Percentiles rank a stretch among this genome's conserved stretches.
These are phyloP conservation scores for Asclepias syriaca DNA, from an alignment of 257 asterid genomes.

Conservation along the genomic window DNA sequence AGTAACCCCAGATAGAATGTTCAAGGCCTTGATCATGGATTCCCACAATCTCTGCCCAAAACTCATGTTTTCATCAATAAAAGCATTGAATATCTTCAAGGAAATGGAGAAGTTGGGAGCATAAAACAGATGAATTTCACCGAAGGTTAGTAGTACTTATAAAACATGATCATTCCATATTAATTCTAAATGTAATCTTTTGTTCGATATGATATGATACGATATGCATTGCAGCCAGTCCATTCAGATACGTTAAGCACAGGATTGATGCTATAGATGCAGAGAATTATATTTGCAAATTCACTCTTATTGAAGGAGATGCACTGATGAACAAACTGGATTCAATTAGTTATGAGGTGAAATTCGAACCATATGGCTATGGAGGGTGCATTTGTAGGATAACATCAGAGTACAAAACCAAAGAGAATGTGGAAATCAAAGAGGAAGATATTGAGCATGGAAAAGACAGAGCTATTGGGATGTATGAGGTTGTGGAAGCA, in stretches of 20 bases:
- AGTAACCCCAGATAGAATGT: slow-evolving; percentile 28
- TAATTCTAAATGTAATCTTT: background rate
- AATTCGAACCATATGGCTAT: slow-evolving; percentile 45
- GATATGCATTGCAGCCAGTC: slow-evolving; percentile 32
- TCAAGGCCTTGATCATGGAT: slow-evolving; percentile 33
- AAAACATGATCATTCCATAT: background rate
- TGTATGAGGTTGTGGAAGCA: slow-evolving; percentile 15
- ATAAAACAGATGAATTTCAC: slow-evolving; percentile 31
- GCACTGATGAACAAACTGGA: slow-evolving; percentile 49
- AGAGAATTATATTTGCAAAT: slow-evolving; percentile 34
- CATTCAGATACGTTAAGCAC: slow-evolving; percentile 47
- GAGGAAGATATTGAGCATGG: slow-evolving; percentile 29
- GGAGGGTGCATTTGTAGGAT: slow-evolving; percentile 47
- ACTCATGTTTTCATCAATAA: slow-evolving; percentile 31
- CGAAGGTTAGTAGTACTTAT: slow-evolving; percentile 19
- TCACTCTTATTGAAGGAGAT: slow-evolving; percentile 54
- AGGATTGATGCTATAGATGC: slow-evolving; percentile 45
- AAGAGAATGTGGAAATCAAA: slow-evolving; percentile 27
- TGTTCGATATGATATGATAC: background rate
- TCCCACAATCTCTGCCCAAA: slow-evolving; percentile 35
- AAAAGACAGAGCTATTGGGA: slow-evolving; percentile 29
- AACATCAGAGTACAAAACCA: slow-evolving; percentile 14
- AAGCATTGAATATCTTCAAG: slow-evolving; percentile 24
- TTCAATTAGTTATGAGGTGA: slow-evolving; percentile 37
- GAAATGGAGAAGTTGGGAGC: slow-evolving; percentile 32